Base-by-base conservation (phyloP, 2,329 filamentous ascomycete species). In the Pestalotiopsis sp. region DNA sequence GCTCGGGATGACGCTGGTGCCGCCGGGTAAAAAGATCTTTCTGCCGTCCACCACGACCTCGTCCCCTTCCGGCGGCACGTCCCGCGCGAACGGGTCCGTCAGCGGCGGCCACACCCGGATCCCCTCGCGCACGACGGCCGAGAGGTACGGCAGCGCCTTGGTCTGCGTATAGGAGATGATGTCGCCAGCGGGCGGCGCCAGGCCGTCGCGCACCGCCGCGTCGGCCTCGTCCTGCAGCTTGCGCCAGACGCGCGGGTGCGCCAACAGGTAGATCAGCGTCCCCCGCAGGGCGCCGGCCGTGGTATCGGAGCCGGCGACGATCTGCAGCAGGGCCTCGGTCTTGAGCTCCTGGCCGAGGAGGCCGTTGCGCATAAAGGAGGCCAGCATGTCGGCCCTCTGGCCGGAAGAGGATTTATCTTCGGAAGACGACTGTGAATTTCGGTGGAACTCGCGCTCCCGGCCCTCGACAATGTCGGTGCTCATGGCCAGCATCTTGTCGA, bases 251-350 rank as follows among this genome's bases (percentile, higher is more conserved):
- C 76, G 77, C 0, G 84, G 84, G 13, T 80, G 80, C 7, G 81
- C 83, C 40, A 82, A 79, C 65, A 87, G 73, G 72, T 84, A 81
- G 22, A 87, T 79, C 62, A 88, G 67, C 3, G 81, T 85, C 35
- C 80, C 77, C 0, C 86, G 82, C 2, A 88, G 78, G 1, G 81
- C 80, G 0, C 81, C 83, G 0, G 86, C 83, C 0, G 85, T 85
- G 7, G 84, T 87, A 69, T 89, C 86, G 1, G 84, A 84, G 24
- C 71, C 76, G 58, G 69, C 76, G 40, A 67, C 65, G 61, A 75
- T 75, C 64, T 77, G 73, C 52, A 75, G 69, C 1, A 73, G 69
- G 1, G 75, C 68, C 39, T 74, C 76, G 67, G 85, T 81, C 17
- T 81, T 75, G 67, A 85, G 81, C 59, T 83, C 74, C 0, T 83